phyloP scores from a whole-genome alignment of 345 rosid species.

The Gossypioides kirkii region DNA sequence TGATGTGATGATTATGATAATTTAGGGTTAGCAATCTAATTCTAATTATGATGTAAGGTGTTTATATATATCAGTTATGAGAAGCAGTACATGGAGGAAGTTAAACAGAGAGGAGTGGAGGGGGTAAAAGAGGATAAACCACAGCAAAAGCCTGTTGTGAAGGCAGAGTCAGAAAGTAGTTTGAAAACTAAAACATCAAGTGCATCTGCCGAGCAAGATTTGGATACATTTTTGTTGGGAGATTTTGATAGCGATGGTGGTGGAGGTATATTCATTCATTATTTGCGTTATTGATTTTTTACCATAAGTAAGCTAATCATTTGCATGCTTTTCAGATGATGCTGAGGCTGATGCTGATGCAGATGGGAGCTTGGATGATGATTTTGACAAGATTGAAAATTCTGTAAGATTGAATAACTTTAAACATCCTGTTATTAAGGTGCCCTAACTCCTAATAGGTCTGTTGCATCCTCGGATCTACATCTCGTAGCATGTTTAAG shows the following conservation, averaged over 20 bases:
- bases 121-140: constrained; percentile 41
- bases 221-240: constrained; percentile 85
- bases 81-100: constrained; percentile 70
- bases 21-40: not conserved
- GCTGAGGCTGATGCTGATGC: constrained; percentile 40
- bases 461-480: constrained; percentile 2
- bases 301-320: not conserved
- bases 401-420: constrained; percentile 49
- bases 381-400: constrained; percentile 82
- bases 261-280: constrained; percentile 41
- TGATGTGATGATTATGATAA: not conserved
- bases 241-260: constrained; percentile 88
- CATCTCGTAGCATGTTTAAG: not conserved
- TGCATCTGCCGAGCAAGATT: constrained; percentile 58
- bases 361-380: constrained; percentile 69
- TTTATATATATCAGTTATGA: constrained; percentile 42
- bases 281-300: not conserved
- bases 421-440: not conserved
- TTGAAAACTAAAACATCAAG: constrained; percentile 42
- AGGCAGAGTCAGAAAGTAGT: constrained; percentile 39
- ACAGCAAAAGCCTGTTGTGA: constrained; percentile 36
- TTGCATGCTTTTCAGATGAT: constrained; percentile 34
- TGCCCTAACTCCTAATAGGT: not conserved
- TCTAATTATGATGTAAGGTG: not conserved
- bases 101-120: constrained; percentile 52